Conservation (phyloP, 495 filamentous ascomycete genomes). For the Aspergillus kassunensis region DNA sequence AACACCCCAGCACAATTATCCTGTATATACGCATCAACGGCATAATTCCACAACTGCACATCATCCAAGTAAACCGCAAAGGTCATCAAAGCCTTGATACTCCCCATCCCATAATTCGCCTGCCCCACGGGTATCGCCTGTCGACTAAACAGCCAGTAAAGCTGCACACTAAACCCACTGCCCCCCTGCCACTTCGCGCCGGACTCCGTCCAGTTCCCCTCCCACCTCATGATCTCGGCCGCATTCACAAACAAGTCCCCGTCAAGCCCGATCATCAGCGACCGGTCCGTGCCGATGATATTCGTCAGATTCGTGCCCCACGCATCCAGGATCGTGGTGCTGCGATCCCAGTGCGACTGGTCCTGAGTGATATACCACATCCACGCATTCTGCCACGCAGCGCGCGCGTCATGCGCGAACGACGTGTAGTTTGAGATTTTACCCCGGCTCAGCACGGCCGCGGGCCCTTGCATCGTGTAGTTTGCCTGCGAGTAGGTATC, state of each 20-base stretch:
- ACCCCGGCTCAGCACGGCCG: slow-evolving; percentile 23
- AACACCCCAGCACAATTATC: slow-evolving; percentile 29
- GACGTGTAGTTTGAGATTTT: slow-evolving; percentile 28
- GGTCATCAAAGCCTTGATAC: slow-evolving; percentile 31
- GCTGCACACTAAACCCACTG: slow-evolving; percentile 32
- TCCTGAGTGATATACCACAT: slow-evolving; percentile 39
- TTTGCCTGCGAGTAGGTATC: slow-evolving; percentile 20
- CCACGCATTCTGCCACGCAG: slow-evolving; percentile 34
- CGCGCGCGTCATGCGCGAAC: slow-evolving; percentile 28
- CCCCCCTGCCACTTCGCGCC: slow-evolving; percentile 30
- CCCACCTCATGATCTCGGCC: slow-evolving; percentile 38
- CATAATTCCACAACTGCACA: slow-evolving; percentile 32
- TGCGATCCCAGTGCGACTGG: slow-evolving; percentile 26
- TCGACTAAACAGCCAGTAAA: slow-evolving; percentile 37
- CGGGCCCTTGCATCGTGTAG: slow-evolving; percentile 30
- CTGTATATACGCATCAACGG: slow-evolving; percentile 25
- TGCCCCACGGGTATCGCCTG: slow-evolving; percentile 32
- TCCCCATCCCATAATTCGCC: slow-evolving; percentile 19
- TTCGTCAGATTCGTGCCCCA: slow-evolving; percentile 31
- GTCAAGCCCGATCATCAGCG: slow-evolving; percentile 30
- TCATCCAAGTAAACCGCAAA: slow-evolving; percentile 40
- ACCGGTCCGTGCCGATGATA: slow-evolving; percentile 30
- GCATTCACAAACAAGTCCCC: slow-evolving; percentile 34
- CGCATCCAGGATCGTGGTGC: slow-evolving; percentile 31
- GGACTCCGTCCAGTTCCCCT: slow-evolving; percentile 33